Evolutionary conservation across 306 rosid species (phyloP), one percentile per base, ranked within the genome.

Genomic region (Cercis canadensis): DNA sequence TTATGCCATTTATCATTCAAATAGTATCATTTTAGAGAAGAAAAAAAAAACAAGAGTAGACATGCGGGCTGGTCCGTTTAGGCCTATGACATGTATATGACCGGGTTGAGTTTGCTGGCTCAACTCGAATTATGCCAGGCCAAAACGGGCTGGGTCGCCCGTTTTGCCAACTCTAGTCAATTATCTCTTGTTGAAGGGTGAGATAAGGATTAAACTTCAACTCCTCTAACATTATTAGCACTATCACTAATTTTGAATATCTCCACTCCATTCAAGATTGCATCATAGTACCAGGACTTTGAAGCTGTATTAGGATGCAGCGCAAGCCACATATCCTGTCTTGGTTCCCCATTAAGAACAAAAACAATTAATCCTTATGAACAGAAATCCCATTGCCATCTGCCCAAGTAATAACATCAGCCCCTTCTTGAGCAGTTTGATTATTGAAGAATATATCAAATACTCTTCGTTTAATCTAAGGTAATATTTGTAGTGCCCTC

Each of bases 231-330:
- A n/a, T n/a, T n/a, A n/a, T n/a, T n/a, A n/a, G n/a, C n/a, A n/a
- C n/a, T 0, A 63, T 75, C 91, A 65, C 1, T 95, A 24, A 95
- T 24, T 87, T 95, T 95, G 85, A 85, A 95, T 39, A 95, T 79
- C 91, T 95, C 99, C 24, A 87, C 73, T 49, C 99, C 99, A 29
- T 91, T 95, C 62, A 95, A 84, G 60, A 95, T 80, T 0, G 96
- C 72, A 61, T 91, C 82, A 8, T 70, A 79, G 58, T 67, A 89
- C 39, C 60, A 18, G 13, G 99, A 49, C 69, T 47, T 13, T 0
- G 0, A 0, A 34, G 40, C 0, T 49, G n/a, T 5, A 81, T 82
- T 12, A 0, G 99, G 99, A 80, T 83, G 92, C 81, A 95, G 77
- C 0, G 71, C 73, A 12, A 95, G 85, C 97, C 96, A 95, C 14